Conservation (phyloP, 2,329 filamentous ascomycete genomes). For the Calonectria leucothoes region DNA sequence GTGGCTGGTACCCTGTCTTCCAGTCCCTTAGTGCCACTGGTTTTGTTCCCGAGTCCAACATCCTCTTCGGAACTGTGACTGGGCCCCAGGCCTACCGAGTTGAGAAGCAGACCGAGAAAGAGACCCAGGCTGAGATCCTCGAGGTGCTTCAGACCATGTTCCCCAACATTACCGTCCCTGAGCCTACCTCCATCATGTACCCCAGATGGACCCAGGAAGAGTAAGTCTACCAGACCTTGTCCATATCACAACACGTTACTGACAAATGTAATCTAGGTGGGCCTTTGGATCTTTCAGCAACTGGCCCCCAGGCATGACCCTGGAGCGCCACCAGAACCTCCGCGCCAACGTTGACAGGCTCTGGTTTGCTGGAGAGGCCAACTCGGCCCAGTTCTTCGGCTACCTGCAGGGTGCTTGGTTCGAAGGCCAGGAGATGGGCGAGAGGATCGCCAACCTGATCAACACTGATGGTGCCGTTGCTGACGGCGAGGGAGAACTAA, state of each 20-base stretch:
- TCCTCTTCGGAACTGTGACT: constrained; percentile 74
- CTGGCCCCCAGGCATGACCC: constrained; percentile 72
- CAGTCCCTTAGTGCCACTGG: constrained; percentile 70
- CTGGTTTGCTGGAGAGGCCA: constrained; percentile 75
- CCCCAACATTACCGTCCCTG: constrained; percentile 64
- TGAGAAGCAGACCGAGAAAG: constrained; percentile 69
- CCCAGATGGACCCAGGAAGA: constrained; percentile 50
- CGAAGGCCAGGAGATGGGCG: constrained; percentile 64
- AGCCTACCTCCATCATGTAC: constrained; percentile 71
- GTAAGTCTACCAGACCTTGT: constrained; percentile 32
- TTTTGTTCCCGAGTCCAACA: constrained; percentile 71
- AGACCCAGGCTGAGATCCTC: constrained; percentile 68
- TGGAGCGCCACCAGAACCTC: constrained; percentile 76
- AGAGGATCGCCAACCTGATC: constrained; percentile 50
- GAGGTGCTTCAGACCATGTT: constrained; percentile 72
- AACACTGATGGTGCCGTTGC: constrained; percentile 28
- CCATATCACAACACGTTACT: neutral
- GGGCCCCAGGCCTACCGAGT: constrained; percentile 66
- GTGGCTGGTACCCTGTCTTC: constrained; percentile 67
- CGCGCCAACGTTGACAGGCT: constrained; percentile 71
- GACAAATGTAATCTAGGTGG: constrained; percentile 46
- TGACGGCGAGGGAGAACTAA: constrained; percentile 33
- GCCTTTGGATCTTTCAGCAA: constrained; percentile 74
- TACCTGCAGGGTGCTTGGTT: constrained; percentile 73
- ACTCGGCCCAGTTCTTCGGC: constrained; percentile 71